Evolutionary conservation across 75 land plant species (phyloP), one percentile per base, ranked within the genome.

Genomic region (Pinus tabuliformis): DNA sequence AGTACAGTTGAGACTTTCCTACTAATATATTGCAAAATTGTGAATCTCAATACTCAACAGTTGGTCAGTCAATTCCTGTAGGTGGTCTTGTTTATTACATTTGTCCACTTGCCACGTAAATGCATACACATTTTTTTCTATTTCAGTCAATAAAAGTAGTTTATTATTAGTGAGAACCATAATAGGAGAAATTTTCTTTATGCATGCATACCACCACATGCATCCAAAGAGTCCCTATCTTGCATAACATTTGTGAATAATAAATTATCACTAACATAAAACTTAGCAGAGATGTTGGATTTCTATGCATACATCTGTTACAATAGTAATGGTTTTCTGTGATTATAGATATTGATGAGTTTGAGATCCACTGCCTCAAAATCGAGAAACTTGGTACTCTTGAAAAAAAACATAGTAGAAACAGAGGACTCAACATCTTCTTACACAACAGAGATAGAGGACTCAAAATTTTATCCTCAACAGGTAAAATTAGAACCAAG

Each of bases 311-410:
- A 8, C 7, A 49, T 1, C 8, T 9, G 0, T 8, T 9, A 49
- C 52, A 49, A 9, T 49, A 9, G 11, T 49, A 9, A 49, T 49
- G 52, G 52, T 49, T 64, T 5, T 33, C 33, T 17, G 2, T 13
- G 18, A 11, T 57, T 82, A 45, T 82, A 95, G 97, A 96, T 80
- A 93, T 91, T 62, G 97, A 96, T 78, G 99, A 91, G 36, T 96
- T 91, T 74, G 95, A 90, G 78, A 96, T 96, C 75, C 99, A 97
- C 57, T 94, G 97, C 85, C 78, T 96, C 77, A 82, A 80, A 72
- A 74, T 89, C 57, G 89, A 65, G 59, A 90, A 85, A 2, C 52
- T 80, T 13, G 83, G 75, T 57, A 65, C 64, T 45, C 75, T 26
- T 37, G 80, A 64, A 33, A 13, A 59, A 59, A 63, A 86, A 78